phyloP scores from a whole-genome alignment of 345 rosid genomes.

The Eucalyptus pauciflora region DNA sequence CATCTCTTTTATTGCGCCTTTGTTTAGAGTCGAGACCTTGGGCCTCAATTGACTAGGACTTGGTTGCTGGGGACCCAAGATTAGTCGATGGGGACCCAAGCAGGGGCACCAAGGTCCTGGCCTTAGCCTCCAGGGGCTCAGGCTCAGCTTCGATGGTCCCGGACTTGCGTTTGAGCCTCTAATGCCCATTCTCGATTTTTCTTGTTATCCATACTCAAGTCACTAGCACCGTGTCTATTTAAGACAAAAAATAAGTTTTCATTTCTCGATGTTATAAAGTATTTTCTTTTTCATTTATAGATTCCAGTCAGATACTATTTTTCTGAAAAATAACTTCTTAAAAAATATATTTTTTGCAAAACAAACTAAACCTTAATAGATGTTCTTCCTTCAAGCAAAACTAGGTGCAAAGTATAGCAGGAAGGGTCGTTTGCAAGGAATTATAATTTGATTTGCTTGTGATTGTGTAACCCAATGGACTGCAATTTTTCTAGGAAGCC shows the following conservation, averaged over 20 bases:
- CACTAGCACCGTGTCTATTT: accelerated
- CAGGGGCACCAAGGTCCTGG: no score
- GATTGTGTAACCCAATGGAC: neutral
- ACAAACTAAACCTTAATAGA: neutral
- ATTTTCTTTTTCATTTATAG: no score
- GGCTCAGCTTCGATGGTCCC: neutral
- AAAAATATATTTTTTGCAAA: no score
- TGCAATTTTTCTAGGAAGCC: neutral
- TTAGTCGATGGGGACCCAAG: neutral
- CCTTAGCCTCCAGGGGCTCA: neutral
- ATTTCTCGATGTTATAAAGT: no score
- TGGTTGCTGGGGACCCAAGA: neutral
- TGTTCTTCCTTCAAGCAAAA: neutral
- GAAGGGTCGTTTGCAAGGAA: neutral
- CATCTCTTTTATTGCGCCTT: neutral
- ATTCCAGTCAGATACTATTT: neutral
- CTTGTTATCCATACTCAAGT: neutral
- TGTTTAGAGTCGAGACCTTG: neutral
- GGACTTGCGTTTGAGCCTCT: neutral
- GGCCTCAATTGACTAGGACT: neutral
- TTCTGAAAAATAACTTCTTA: no score
- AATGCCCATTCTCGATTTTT: no score
- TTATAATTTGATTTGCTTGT: neutral
- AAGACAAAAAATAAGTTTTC: neutral
- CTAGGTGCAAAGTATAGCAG: neutral